phyloP scores from a whole-genome alignment of 345 rosid genomes.

The Sonneratia caseolaris region DNA sequence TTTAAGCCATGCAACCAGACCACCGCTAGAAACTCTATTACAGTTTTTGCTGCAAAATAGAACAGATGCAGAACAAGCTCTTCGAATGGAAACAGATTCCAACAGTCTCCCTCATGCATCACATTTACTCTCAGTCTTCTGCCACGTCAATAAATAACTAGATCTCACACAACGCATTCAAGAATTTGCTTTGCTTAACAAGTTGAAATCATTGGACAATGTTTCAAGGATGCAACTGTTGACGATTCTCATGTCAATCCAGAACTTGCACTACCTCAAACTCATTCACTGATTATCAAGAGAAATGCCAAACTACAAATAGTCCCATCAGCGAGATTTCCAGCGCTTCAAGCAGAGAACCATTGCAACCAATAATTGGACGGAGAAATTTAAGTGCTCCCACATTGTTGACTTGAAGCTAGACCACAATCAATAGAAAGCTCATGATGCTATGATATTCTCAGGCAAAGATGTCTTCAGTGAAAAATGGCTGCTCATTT shows the following conservation, averaged over 20 bases:
- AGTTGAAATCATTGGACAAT: not conserved
- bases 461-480: conserved; percentile 67
- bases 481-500: conserved; percentile 22
- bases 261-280: no score
- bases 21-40: no score
- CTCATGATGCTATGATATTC: not conserved
- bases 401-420: not conserved
- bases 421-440: not conserved
- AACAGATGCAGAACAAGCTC: no score
- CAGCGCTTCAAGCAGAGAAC: not conserved
- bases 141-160: no score
- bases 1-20: no score
- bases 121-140: no score
- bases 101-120: no score
- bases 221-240: not conserved
- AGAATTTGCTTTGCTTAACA: not conserved
- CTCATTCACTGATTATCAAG: not conserved
- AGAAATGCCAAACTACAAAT: not conserved
- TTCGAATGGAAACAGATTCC: no score
- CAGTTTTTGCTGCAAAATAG: no score
- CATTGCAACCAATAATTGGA: not conserved
- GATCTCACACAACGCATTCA: no score
- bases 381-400: not conserved
- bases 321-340: conserved; percentile 3
- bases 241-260: not conserved